These are phyloP conservation scores for Kwoniella bestiolae DNA, from an alignment of 768 basidiomycete genomes.

Conservation along the genomic window DNA sequence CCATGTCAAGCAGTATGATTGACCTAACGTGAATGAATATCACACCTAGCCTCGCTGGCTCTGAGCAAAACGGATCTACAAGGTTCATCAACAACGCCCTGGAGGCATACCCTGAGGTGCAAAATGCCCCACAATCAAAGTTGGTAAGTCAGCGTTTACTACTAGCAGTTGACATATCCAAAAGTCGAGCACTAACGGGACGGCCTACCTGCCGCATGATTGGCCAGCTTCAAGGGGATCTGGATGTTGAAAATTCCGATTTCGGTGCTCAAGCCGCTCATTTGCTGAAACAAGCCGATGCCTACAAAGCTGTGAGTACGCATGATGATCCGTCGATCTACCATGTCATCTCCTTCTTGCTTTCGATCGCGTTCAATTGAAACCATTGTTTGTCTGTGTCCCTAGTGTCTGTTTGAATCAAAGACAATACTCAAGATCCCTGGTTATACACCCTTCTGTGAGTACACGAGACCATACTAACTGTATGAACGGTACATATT, in stretches of 20 bases:
- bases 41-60: slow-evolving; percentile 7
- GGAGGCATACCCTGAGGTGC: slow-evolving; percentile 10
- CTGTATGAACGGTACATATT: too few relatives aligned
- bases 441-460: slow-evolving; percentile 29
- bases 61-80: slow-evolving; percentile 12
- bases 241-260: background rate
- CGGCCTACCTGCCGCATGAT: background rate
- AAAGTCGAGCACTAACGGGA: too few relatives aligned
- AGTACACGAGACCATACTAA: background rate
- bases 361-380: background rate
- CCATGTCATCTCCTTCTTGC: background rate
- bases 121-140: background rate
- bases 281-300: background rate
- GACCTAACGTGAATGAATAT: background rate
- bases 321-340: background rate
- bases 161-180: too few relatives aligned
- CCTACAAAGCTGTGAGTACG: slow-evolving; percentile 7
- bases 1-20: too few relatives aligned
- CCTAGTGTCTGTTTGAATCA: slow-evolving; percentile 15
- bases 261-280: background rate
- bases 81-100: slow-evolving; percentile 11
- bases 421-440: slow-evolving; percentile 18
- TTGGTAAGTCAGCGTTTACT: slow-evolving; percentile 2
- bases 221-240: background rate
- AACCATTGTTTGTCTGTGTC: background rate